A percentile compares a stretch with the other conserved stretches of the same genome.
These are phyloP conservation scores for Aspergillus hancockii DNA, from an alignment of 495 filamentous ascomycete species.

Conservation along the genomic window DNA sequence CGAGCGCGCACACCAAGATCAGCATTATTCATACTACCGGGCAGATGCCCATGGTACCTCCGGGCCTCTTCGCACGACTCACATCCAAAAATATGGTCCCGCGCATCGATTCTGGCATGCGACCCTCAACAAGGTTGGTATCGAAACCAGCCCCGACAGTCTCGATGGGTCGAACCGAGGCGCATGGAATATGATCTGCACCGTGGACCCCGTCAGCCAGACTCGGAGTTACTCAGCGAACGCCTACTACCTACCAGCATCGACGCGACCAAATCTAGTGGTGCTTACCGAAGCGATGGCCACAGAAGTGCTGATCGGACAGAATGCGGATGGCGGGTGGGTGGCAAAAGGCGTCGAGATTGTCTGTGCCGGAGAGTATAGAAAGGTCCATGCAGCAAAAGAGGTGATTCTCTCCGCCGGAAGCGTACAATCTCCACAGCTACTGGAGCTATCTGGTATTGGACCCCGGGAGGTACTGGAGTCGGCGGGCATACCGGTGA, in stretches of 20 bases:
- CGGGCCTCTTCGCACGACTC: conserved; percentile 47
- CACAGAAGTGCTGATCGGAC: conserved; percentile 38
- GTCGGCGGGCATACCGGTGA: conserved; percentile 41
- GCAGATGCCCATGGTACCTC: conserved; percentile 34
- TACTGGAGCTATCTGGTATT: conserved; percentile 58
- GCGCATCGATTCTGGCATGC: conserved; percentile 51
- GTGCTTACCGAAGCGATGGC: conserved; percentile 50
- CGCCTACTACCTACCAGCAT: conserved; percentile 42
- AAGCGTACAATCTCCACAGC: conserved; percentile 51
- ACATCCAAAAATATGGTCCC: conserved; percentile 41
- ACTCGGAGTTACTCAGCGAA: conserved; percentile 50
- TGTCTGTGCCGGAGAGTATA: conserved; percentile 25
- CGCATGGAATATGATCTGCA: conserved; percentile 12
- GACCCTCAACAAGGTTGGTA: conserved; percentile 41
- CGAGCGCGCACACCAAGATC: conserved; percentile 28
- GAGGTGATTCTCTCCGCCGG: conserved; percentile 60
- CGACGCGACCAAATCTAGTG: conserved; percentile 47
- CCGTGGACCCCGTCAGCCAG: conserved; percentile 43
- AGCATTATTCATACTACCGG: conserved; percentile 30
- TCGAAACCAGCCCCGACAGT: conserved; percentile 27
- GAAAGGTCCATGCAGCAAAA: conserved; percentile 42
- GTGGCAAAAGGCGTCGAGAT: conserved; percentile 35
- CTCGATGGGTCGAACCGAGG: conserved; percentile 3
- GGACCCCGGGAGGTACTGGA: conserved; percentile 41
- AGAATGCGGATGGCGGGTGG: conserved; percentile 35